Percentiles rank a stretch among this genome's conserved stretches.
phyloP scores from a whole-genome alignment of 768 basidiomycete genomes.

The Rubroboletus pulcherrimus region DNA sequence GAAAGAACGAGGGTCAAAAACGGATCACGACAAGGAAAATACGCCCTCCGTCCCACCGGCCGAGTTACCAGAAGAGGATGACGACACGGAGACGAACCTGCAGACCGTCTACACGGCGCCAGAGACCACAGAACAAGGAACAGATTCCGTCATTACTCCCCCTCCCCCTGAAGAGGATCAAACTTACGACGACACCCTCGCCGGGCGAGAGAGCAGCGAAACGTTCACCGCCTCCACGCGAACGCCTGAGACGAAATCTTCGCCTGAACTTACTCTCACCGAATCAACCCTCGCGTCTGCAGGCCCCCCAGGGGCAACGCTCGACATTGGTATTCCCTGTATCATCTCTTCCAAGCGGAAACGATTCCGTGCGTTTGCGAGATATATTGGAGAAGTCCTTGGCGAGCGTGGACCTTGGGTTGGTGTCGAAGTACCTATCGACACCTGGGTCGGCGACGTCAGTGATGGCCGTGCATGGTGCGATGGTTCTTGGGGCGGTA shows the following conservation, averaged over 20 bases:
- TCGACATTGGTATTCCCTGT: conserved; percentile 87
- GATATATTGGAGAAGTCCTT: conserved; percentile 84
- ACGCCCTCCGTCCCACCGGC: conserved; percentile 16
- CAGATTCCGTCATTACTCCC: conserved; percentile 8
- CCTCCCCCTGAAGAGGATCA: conserved; percentile 15
- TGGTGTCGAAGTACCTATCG: conserved; percentile 81
- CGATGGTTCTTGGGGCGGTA: conserved; percentile 78
- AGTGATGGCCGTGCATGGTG: conserved; percentile 75
- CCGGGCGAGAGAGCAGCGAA: conserved; percentile 24
- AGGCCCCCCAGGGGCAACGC: conserved; percentile 52
- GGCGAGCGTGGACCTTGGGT: conserved; percentile 87
- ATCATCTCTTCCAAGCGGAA: conserved; percentile 81
- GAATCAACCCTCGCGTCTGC: conserved; percentile 24
- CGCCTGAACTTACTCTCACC: conserved; percentile 16
- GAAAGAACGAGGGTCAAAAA: conserved; percentile 39
- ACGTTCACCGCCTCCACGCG: conserved; percentile 24
- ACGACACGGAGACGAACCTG: conserved; percentile 34
- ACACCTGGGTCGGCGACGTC: conserved; percentile 46
- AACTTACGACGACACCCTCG: conserved; percentile 17
- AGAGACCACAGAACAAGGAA: conserved; percentile 8
- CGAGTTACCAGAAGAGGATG: conserved; percentile 35
- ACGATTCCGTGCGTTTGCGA: conserved; percentile 80
- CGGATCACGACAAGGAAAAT: conserved; percentile 14
- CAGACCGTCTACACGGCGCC: conserved; percentile 22
- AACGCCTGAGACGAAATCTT: conserved; percentile 17